Base-by-base conservation (phyloP, 2,329 filamentous ascomycete genomes). In the Monosporascus ibericus region DNA sequence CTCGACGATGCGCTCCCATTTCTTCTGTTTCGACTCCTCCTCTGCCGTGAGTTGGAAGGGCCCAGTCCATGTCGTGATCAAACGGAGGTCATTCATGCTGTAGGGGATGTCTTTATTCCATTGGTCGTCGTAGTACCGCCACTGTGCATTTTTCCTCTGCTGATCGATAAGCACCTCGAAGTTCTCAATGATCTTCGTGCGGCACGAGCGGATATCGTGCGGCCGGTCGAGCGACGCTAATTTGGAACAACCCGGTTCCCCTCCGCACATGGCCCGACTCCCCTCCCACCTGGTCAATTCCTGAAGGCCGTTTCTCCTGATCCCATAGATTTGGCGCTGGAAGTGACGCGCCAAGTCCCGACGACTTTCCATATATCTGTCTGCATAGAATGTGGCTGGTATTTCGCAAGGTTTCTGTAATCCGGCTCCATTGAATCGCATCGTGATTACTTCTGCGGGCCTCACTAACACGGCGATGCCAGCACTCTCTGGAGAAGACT, bases 351-450 rank as follows among this genome's bases (percentile, higher is more conserved):
- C 75, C 49, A 77, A 73, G 11, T 75, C 67, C 51, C 73, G 75
- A 15, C 74, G 72, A 11, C 60, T 65, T 47, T 69, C 66, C 49
- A 79, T 63, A 52, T 82, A 83, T n/a, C 72, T 74, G 62, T 82
- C 79, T 1, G 77, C 74, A 57, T 80, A 82, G 55, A 81, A 74
- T 14, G 75, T 65, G 42, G 68, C 65, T 6, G 80, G 80, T 36
- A 83, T 74, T 3, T 80, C 75, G 42, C 80, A 68, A 3, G 70
- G 70, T 44, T 72, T 72, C 7, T 66, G 61, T 5, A 74, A 67
- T 2, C 73, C 75, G 4, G 71, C 66, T 3, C 70, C 70, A 17
- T 69, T 67, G 14, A 82, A 61, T 44, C 72, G 72, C 38, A 82
- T 68, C 7, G 72, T 71, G 24, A 83, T 58, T 3, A 82, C 70